Conservation (phyloP, 129 eudicot species). For the Ambrosia artemisiifolia region DNA sequence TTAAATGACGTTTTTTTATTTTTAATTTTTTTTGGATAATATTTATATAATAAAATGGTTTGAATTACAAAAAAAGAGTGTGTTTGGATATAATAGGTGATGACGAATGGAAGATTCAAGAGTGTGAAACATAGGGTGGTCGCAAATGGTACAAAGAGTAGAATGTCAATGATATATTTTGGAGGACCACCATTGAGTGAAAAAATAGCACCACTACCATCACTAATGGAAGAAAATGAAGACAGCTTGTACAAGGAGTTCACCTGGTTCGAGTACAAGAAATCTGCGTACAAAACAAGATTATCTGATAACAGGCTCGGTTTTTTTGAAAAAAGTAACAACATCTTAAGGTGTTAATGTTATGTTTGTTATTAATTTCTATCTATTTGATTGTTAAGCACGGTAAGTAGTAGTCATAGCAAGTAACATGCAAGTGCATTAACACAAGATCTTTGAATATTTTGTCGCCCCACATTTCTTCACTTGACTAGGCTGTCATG, state of each 20-base stretch:
- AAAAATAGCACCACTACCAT: constrained; percentile 38
- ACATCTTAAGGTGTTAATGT: neutral
- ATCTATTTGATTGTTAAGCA: neutral
- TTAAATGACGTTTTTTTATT: no score
- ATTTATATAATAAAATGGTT: neutral
- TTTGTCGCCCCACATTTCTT: neutral
- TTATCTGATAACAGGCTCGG: constrained; percentile 41
- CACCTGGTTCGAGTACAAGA: constrained; percentile 57
- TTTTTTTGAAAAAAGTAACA: neutral
- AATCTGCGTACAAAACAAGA: constrained; percentile 44
- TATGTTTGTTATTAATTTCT: no score
- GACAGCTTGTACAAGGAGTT: constrained; percentile 53
- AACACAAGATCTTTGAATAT: neutral
- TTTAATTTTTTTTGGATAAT: neutral
- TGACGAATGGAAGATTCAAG: constrained; percentile 1
- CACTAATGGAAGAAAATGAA: constrained; percentile 39
- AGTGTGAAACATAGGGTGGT: constrained; percentile 55
- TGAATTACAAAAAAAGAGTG: neutral
- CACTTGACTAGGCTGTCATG: neutral
- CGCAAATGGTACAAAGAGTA: constrained; percentile 30
- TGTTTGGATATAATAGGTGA: no score
- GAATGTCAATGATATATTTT: constrained; percentile 57
- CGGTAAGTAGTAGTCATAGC: neutral
- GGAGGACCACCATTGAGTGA: constrained; percentile 50
- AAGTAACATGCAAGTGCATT: neutral